Percentiles rank a stretch among this genome's conserved stretches.
Conservation (phyloP, 2,329 filamentous ascomycete genomes). For the Huntiella omanensis region DNA sequence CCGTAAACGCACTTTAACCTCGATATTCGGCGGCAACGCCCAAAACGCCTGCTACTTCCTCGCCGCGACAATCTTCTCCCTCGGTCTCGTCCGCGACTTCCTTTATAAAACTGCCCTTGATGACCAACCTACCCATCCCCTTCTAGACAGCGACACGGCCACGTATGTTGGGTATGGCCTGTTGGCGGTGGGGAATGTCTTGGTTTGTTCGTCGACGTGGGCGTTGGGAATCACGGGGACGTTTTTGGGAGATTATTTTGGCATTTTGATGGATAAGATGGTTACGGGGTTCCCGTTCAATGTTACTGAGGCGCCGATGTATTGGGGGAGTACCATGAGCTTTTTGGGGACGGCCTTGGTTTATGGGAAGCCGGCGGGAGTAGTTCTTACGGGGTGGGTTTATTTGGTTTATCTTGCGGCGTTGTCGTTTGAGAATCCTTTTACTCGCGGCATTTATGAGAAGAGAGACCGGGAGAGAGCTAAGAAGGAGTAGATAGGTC, state of each 20-base stretch:
- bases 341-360: conserved; percentile 77
- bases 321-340: conserved; percentile 80
- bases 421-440: conserved; percentile 77
- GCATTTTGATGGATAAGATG: conserved; percentile 88
- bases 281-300: conserved; percentile 95
- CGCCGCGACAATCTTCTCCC: conserved; percentile 71
- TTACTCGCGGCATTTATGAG: conserved; percentile 81
- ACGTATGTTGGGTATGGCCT: conserved; percentile 51
- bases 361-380: conserved; percentile 71
- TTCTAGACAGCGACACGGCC: conserved; percentile 40
- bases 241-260: conserved; percentile 96
- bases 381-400: conserved; percentile 59
- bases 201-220: conserved; percentile 82
- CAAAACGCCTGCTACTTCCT: conserved; percentile 77
- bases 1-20: conserved; percentile 73
- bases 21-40: conserved; percentile 61
- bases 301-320: conserved; percentile 82
- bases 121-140: conserved; percentile 54
- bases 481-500: neutral
- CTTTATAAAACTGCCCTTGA: conserved; percentile 73
- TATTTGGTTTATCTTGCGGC: conserved; percentile 64
- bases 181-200: conserved; percentile 56
- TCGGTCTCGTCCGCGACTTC: conserved; percentile 75
- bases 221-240: conserved; percentile 86
- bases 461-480: conserved; percentile 50